Evolutionary conservation across 352 stramenopile species (phyloP).

Genomic region (Phytophthora crassamura): DNA sequence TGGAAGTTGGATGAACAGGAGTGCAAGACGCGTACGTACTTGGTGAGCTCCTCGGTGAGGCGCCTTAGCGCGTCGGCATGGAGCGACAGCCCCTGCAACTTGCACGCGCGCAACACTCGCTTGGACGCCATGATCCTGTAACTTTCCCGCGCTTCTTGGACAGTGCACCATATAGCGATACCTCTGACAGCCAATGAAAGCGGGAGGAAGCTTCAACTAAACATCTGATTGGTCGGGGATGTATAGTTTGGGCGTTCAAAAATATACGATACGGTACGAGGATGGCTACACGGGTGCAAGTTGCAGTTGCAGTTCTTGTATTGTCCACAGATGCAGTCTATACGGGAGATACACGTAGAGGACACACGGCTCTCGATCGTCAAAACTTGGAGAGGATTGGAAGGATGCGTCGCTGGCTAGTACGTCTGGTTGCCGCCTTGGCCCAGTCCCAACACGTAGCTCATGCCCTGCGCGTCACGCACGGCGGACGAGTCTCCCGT

Average conservation of each 20-base stretch:
- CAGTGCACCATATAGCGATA: background rate
- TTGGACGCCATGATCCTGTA: slow-evolving; percentile 64
- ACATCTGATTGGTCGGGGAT: no score
- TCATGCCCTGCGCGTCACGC: slow-evolving; percentile 88
- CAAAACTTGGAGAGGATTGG: slow-evolving; percentile 25
- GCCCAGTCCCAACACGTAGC: slow-evolving; percentile 85
- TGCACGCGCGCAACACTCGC: slow-evolving; percentile 84
- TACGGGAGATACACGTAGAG: slow-evolving; percentile 6
- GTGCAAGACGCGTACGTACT: slow-evolving; percentile 41
- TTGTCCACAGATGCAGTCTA: slow-evolving; percentile 28
- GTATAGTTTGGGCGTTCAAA: no score
- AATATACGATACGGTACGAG: background rate
- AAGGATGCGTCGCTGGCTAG: slow-evolving; percentile 33
- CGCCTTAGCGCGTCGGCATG: slow-evolving; percentile 72
- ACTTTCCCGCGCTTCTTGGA: slow-evolving; percentile 32
- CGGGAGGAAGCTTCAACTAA: no score
- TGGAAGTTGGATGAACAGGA: slow-evolving; percentile 8
- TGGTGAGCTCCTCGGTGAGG: slow-evolving; percentile 72
- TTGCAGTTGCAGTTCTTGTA: slow-evolving; percentile 23
- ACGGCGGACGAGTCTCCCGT: slow-evolving; percentile 77
- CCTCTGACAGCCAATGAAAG: no score
- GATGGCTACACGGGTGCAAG: slow-evolving; percentile 22
- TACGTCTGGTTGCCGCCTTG: slow-evolving; percentile 82
- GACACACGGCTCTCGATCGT: background rate
- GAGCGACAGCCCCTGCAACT: slow-evolving; percentile 84